Base-by-base conservation (phyloP, 2,329 filamentous ascomycete species). In the Akanthomyces lecanii region DNA sequence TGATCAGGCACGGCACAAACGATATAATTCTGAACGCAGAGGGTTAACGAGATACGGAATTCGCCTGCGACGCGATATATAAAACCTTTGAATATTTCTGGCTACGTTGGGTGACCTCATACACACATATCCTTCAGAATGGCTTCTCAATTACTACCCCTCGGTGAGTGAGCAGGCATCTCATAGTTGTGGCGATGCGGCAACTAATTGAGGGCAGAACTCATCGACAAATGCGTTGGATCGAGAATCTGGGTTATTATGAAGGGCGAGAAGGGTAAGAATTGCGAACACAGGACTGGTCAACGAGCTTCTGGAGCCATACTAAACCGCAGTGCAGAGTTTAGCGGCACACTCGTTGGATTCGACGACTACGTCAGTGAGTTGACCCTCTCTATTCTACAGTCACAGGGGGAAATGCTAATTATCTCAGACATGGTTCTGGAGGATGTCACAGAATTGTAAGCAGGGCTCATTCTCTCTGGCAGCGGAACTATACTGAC, bases 341-440 rank as follows among this genome's bases (percentile, higher is more conserved):
- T 99, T 79, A 91, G 90, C 69, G 95, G 95, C 61, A 97, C 92
- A 8, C 83, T 99, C 30, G 85, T 97, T 62, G 95, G 95, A 3
- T 99, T 99, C 72, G 95, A 99, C 75, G 95, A 99, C 84, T 99
- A 98, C 81, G 95, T 99, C 84, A 99, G 93, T 97, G 84, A 81
- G 94, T 97, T 48, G 62, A 36, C 38, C 30, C 33, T 21, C 8
- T 45, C 8, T 14, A 23, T 33, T 33, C 51, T 51, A 18, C 25
- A 14, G 8, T 16, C n/a, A 4, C 33, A 1, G 7, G 8, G 8
- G 18, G 8, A 8, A 38, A 23, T 52, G 21, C 69, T 74, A 53
- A 73, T 66, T 53, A 44, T 59, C 66, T 59, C 69, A 98, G 94
- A 99, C 78, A 99, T 99, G 93, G 95, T 99, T 7, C 79, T 99